Conservation (phyloP, 495 filamentous ascomycete genomes). For the Lepidopterella palustris region DNA sequence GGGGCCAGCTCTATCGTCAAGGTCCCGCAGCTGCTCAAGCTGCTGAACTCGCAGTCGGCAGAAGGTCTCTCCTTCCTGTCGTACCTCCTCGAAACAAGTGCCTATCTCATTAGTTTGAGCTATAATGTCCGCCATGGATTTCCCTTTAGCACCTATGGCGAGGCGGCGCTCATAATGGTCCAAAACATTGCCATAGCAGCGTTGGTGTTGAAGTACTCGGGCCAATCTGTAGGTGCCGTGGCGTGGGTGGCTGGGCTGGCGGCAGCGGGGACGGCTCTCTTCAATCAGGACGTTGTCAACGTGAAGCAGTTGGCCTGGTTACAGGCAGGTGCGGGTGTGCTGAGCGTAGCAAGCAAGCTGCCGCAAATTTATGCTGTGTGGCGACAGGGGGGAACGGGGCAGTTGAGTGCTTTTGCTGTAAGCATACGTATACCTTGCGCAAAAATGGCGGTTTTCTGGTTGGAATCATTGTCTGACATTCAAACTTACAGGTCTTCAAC, state of each 20-base stretch:
- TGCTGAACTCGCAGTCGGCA: slow-evolving; percentile 69
- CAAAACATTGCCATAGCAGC: slow-evolving; percentile 87
- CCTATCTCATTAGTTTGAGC: slow-evolving; percentile 75
- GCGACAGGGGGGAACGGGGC: slow-evolving; percentile 79
- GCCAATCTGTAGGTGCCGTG: slow-evolving; percentile 53
- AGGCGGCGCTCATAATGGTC: slow-evolving; percentile 80
- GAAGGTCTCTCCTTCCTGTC: slow-evolving; percentile 80
- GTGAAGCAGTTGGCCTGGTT: slow-evolving; percentile 63
- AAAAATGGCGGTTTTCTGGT: too few species aligned
- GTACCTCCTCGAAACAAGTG: slow-evolving; percentile 82
- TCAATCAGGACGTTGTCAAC: slow-evolving; percentile 60
- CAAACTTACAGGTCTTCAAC: slow-evolving; percentile 74
- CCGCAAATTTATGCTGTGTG: slow-evolving; percentile 87
- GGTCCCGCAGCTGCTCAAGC: slow-evolving; percentile 90
- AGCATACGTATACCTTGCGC: slow-evolving; percentile 35
- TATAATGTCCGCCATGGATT: slow-evolving; percentile 88
- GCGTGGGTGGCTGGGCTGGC: slow-evolving; percentile 71
- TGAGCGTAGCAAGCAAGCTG: slow-evolving; percentile 80
- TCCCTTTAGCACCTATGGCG: slow-evolving; percentile 93
- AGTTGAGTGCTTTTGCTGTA: slow-evolving; percentile 93
- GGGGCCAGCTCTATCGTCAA: slow-evolving; percentile 84
- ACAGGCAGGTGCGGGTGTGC: slow-evolving; percentile 76
- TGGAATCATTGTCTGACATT: too few species aligned
- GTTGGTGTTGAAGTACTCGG: slow-evolving; percentile 74
- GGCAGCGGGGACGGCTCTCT: slow-evolving; percentile 55